These are phyloP conservation scores for Pseudopithomyces maydicus DNA, from an alignment of 2,329 filamentous ascomycete genomes.

Conservation along the genomic window DNA sequence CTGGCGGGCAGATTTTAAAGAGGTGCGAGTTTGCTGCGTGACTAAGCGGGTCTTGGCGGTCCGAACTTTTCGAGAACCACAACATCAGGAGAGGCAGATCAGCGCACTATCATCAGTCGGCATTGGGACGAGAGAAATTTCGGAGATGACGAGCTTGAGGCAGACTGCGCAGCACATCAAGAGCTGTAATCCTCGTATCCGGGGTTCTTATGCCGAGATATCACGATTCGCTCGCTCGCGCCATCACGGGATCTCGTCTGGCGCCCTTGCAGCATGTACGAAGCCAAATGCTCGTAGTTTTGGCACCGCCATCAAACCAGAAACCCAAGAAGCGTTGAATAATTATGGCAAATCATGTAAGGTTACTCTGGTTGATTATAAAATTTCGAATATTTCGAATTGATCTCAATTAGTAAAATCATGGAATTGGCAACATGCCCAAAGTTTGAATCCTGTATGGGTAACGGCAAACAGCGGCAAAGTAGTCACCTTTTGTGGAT, in stretches of 20 bases:
- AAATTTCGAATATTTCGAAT: neutral
- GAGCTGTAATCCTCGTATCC: conserved; percentile 21
- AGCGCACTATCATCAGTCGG: neutral
- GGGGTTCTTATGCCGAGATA: conserved; percentile 41
- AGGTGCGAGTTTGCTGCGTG: conserved; percentile 26
- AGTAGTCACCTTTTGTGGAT: conserved; percentile 65
- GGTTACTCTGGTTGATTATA: neutral
- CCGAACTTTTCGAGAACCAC: conserved; percentile 7
- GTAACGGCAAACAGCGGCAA: conserved; percentile 6
- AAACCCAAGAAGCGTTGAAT: conserved; percentile 29
- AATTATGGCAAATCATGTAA: conserved; percentile 40
- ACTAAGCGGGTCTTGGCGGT: conserved; percentile 33
- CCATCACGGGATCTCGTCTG: conserved; percentile 34
- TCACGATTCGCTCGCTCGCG: conserved; percentile 36
- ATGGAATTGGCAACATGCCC: conserved; percentile 39
- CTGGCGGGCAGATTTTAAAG: conserved; percentile 41
- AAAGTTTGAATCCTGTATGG: conserved; percentile 32
- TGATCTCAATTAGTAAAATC: conserved; percentile 18
- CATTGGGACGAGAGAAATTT: neutral
- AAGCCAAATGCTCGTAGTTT: conserved; percentile 20
- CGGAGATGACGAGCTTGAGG: conserved; percentile 27
- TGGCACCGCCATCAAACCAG: conserved; percentile 20
- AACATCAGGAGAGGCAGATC: neutral
- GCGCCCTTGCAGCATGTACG: conserved; percentile 10
- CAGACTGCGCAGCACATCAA: conserved; percentile 21